A percentile compares a stretch with the other conserved stretches of the same genome.
These are phyloP conservation scores for Phytophthora hibernalis DNA, from an alignment of 352 stramenopile species.

Conservation along the genomic window DNA sequence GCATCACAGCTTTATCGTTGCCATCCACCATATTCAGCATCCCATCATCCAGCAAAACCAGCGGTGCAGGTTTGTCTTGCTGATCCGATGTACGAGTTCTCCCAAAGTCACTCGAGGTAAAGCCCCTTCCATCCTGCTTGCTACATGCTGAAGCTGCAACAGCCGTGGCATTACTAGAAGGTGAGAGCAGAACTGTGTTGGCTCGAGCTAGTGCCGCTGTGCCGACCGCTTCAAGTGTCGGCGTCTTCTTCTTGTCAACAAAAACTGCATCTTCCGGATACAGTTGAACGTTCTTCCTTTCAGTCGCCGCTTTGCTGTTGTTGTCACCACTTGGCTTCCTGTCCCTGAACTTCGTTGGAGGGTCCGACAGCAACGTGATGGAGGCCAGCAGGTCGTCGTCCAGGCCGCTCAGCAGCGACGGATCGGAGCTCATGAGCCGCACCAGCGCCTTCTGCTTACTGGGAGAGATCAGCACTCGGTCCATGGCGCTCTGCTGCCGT, in stretches of 20 bases:
- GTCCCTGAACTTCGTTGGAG: slow-evolving; percentile 9
- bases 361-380: slow-evolving; percentile 40
- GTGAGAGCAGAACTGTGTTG: slow-evolving; percentile 34
- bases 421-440: slow-evolving; percentile 53
- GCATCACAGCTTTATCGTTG: neutral
- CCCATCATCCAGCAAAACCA: slow-evolving; percentile 45
- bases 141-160: slow-evolving; percentile 11
- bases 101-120: neutral
- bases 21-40: slow-evolving; percentile 22
- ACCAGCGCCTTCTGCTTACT: slow-evolving; percentile 56
- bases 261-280: slow-evolving; percentile 35
- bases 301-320: neutral
- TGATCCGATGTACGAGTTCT: neutral
- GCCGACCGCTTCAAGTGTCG: slow-evolving; percentile 7
- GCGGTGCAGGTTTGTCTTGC: slow-evolving; percentile 16
- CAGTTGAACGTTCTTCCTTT: slow-evolving; percentile 33
- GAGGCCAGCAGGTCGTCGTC: slow-evolving; percentile 48
- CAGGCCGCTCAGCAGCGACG: slow-evolving; percentile 46
- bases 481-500: slow-evolving; percentile 25
- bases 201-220: slow-evolving; percentile 10
- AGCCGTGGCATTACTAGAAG: slow-evolving; percentile 30
- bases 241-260: slow-evolving; percentile 11
- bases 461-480: slow-evolving; percentile 38
- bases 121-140: slow-evolving; percentile 19
- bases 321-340: neutral